These are phyloP conservation scores for Acephala macrosclerotiorum DNA, from an alignment of 2,329 filamentous ascomycete genomes.

Conservation along the genomic window DNA sequence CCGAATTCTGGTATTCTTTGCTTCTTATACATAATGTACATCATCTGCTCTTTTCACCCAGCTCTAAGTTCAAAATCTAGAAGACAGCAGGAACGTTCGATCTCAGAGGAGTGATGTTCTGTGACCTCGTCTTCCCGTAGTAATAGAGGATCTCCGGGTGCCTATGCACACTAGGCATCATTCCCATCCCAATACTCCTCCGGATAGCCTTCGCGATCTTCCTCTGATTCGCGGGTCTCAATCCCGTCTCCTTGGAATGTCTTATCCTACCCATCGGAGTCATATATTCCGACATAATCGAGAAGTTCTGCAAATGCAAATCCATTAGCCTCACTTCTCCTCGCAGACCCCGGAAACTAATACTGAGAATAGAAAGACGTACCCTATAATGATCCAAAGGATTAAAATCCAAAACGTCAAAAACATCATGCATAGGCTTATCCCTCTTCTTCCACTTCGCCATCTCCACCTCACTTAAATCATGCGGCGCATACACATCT, in stretches of 20 bases:
- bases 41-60: neutral
- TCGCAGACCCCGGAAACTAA: slow-evolving; percentile 15
- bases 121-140: slow-evolving; percentile 17
- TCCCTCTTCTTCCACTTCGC: slow-evolving; percentile 75
- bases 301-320: slow-evolving; percentile 74
- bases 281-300: slow-evolving; percentile 88
- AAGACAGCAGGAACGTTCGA: neutral
- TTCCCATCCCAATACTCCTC: slow-evolving; percentile 84
- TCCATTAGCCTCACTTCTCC: slow-evolving; percentile 15
- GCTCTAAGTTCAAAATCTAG: neutral
- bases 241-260: slow-evolving; percentile 75
- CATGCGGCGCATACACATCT: slow-evolving; percentile 90
- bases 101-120: slow-evolving; percentile 1
- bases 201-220: slow-evolving; percentile 93
- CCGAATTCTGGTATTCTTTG: neutral
- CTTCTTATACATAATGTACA: slow-evolving; percentile 21
- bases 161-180: slow-evolving; percentile 89
- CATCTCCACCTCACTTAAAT: slow-evolving; percentile 81
- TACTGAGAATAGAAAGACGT: slow-evolving; percentile 42
- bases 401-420: slow-evolving; percentile 81
- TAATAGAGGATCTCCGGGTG: slow-evolving; percentile 79
- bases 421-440: slow-evolving; percentile 69
- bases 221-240: slow-evolving; percentile 89
- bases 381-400: slow-evolving; percentile 90
- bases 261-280: slow-evolving; percentile 86